Conservation (phyloP, 2,329 filamentous ascomycete genomes). For the Neobulgaria alba region DNA sequence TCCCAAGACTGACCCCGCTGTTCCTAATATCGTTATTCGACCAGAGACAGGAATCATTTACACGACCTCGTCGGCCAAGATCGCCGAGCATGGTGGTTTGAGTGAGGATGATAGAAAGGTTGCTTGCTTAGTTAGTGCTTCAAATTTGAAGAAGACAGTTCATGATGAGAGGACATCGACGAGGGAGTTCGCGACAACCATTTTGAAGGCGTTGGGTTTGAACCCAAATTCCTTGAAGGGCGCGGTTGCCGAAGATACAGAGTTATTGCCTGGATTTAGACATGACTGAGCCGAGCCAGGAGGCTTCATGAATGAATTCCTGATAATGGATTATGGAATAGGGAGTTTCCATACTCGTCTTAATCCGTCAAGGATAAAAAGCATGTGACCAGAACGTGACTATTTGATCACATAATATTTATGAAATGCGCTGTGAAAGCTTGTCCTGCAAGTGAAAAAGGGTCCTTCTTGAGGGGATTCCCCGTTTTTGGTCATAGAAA, state of each 20-base stretch:
- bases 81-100: conserved; percentile 26
- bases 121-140: conserved; percentile 21
- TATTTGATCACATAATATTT: too few relatives aligned
- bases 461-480: too few relatives aligned
- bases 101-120: conserved; percentile 23
- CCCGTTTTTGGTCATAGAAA: too few relatives aligned
- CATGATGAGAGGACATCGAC: conserved; percentile 15
- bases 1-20: conserved; percentile 21
- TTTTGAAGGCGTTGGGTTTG: conserved; percentile 26
- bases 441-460: too few relatives aligned
- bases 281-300: too few relatives aligned
- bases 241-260: conserved; percentile 9
- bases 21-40: conserved; percentile 26
- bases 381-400: too few relatives aligned
- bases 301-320: too few relatives aligned
- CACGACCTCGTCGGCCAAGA: conserved; percentile 22
- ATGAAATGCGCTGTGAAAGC: too few relatives aligned
- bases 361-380: too few relatives aligned
- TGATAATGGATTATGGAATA: too few relatives aligned
- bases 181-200: conserved; percentile 20
- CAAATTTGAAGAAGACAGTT: conserved; percentile 13
- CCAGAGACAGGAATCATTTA: conserved; percentile 24
- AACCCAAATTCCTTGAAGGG: conserved; percentile 13
- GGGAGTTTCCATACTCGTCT: too few relatives aligned
- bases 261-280: too few relatives aligned